Evolutionary conservation across 225 moss, liverwort and hornwort species (phyloP).

Genomic region (Thuidium tamariscinum): DNA sequence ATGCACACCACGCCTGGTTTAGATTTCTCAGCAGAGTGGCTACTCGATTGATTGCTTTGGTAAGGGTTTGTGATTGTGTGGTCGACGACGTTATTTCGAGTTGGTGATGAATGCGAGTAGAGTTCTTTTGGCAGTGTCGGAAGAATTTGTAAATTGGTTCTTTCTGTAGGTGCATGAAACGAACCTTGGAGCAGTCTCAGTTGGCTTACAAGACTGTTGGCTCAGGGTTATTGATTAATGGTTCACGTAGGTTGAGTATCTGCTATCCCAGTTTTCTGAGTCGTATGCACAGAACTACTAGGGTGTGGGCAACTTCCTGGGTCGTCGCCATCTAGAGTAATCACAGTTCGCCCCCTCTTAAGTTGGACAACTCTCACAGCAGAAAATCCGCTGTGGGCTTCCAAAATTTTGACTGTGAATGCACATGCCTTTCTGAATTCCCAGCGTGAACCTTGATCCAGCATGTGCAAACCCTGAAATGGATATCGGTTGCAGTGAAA

Average conservation of each 20-base stretch:
- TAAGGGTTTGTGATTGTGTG: fast-evolving
- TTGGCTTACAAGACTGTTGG: too few relatives aligned
- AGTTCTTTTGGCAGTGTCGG: neutral
- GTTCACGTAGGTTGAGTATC: too few relatives aligned
- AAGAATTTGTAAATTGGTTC: fast-evolving
- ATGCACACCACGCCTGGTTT: too few relatives aligned
- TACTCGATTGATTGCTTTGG: neutral
- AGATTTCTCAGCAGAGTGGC: too few relatives aligned
- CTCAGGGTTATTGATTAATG: too few relatives aligned
- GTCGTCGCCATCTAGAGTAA: neutral
- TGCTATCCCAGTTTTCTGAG: fast-evolving
- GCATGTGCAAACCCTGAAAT: too few relatives aligned
- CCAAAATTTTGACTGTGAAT: too few relatives aligned
- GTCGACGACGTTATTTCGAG: neutral
- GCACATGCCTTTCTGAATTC: too few relatives aligned
- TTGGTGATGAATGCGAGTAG: neutral
- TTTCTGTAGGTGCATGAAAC: neutral
- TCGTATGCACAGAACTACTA: fast-evolving
- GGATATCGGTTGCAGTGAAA: neutral
- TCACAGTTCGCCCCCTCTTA: neutral
- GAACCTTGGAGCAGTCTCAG: fast-evolving
- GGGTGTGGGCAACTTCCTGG: neutral
- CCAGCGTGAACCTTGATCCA: neutral
- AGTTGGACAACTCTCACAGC: neutral
- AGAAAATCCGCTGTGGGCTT: too few relatives aligned